Percentiles rank a stretch among this genome's conserved stretches.
phyloP scores from a whole-genome alignment of 805 yeast species.

The Yarrowia hollandica region DNA sequence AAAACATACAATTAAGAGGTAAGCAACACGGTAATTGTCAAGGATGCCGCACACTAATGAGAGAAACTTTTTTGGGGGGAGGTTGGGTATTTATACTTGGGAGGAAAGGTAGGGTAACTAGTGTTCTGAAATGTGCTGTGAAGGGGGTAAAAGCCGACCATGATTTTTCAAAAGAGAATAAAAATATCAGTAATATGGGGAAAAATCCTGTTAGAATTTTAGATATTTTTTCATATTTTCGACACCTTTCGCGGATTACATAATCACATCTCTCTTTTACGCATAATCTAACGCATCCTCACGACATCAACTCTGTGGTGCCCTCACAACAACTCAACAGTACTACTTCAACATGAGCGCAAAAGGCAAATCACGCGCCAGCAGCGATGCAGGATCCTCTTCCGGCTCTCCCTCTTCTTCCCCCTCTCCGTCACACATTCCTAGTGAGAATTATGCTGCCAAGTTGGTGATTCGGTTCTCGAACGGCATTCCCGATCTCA shows the following conservation, averaged over 20 bases:
- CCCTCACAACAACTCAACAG: background rate
- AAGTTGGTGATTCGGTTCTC: conserved; percentile 49
- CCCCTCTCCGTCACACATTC: background rate
- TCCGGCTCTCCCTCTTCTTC: background rate
- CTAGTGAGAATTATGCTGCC: background rate
- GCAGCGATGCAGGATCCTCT: background rate
- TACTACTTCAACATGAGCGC: background rate
- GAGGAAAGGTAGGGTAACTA: conserved; percentile 18
- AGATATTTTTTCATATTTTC: too few species aligned
- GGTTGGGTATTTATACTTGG: conserved; percentile 7
- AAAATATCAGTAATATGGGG: too few species aligned
- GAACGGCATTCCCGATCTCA: conserved; percentile 47
- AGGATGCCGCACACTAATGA: conserved; percentile 65
- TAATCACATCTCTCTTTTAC: too few species aligned
- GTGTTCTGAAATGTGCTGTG: conserved; percentile 13
- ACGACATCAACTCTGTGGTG: too few species aligned
- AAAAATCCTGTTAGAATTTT: too few species aligned
- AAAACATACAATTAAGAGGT: conserved; percentile 41
- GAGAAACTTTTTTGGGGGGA: conserved; percentile 33
- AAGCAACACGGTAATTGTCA: conserved; percentile 78
- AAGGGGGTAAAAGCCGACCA: too few species aligned
- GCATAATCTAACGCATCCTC: background rate
- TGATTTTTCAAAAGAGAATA: too few species aligned
- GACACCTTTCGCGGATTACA: too few species aligned
- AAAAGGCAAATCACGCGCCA: conserved; percentile 13